These are phyloP conservation scores for Phytophthora europaea DNA, from an alignment of 352 stramenopile species.

Conservation along the genomic window DNA sequence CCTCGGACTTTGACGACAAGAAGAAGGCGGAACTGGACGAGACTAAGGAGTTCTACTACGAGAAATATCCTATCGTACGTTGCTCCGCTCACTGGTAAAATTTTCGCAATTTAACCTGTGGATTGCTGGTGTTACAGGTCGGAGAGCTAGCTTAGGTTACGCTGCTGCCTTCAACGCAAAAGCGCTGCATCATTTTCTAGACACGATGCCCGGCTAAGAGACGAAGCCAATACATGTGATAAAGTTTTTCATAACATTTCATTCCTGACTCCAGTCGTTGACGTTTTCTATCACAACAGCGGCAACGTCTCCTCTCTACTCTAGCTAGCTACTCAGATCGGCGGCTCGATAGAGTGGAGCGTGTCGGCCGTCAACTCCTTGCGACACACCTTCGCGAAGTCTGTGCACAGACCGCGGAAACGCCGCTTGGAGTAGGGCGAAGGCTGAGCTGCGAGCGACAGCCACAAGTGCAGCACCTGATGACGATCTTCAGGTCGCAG, in stretches of 20 bases:
- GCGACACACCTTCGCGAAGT: conserved; percentile 83
- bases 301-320: neutral
- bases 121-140: conserved; percentile 40
- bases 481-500: conserved; percentile 56
- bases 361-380: conserved; percentile 70
- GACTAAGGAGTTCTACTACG: conserved; percentile 84
- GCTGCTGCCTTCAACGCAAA: conserved; percentile 7
- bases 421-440: conserved; percentile 64
- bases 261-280: neutral
- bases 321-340: conserved; percentile 20
- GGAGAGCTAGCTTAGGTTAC: conserved; percentile 54
- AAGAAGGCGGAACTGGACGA: conserved; percentile 69
- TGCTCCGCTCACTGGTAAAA: neutral
- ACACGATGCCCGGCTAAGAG: conserved; percentile 1
- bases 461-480: conserved; percentile 66
- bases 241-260: conserved; percentile 19
- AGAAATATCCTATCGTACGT: conserved; percentile 88
- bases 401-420: conserved; percentile 67
- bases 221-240: conserved; percentile 20
- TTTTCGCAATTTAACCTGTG: neutral
- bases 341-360: conserved; percentile 62
- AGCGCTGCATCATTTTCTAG: conserved; percentile 17
- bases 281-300: conserved; percentile 15
- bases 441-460: conserved; percentile 59
- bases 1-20: conserved; percentile 73